Conservation (phyloP, 2,329 filamentous ascomycete genomes). For the Colletotrichum limetticola region DNA sequence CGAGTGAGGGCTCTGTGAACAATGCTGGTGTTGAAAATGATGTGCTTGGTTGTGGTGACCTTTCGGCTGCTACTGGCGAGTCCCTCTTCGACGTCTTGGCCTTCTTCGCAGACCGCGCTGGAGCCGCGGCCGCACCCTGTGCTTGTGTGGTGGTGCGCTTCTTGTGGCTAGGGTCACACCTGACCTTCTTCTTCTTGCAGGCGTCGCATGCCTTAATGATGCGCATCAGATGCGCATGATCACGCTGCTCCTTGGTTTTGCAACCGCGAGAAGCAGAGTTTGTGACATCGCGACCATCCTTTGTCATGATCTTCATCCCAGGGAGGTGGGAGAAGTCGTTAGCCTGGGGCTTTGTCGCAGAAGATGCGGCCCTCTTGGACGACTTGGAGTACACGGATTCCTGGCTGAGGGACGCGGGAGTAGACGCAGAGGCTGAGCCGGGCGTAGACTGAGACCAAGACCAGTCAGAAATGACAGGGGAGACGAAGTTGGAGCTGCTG, state of each 20-base stretch:
- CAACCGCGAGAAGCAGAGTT: constrained; percentile 70
- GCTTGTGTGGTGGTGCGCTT: constrained; percentile 52
- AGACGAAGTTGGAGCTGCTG: constrained; percentile 58
- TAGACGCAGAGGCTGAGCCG: constrained; percentile 43
- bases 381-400: constrained; percentile 41
- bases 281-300: constrained; percentile 71
- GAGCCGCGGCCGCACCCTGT: constrained; percentile 38
- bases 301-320: constrained; percentile 75
- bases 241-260: constrained; percentile 75
- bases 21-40: constrained; percentile 20
- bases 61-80: constrained; percentile 6
- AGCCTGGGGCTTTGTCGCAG: constrained; percentile 34
- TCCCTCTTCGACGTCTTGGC: constrained; percentile 44
- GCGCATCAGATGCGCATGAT: constrained; percentile 74
- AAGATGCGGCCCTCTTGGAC: constrained; percentile 39
- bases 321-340: constrained; percentile 64
- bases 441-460: constrained; percentile 55
- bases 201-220: constrained; percentile 75
- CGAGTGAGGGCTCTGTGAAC: constrained; percentile 36
- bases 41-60: neutral
- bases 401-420: constrained; percentile 42
- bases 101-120: constrained; percentile 55
- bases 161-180: constrained; percentile 70
- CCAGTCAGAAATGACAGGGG: constrained; percentile 60
- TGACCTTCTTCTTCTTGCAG: constrained; percentile 72